These are phyloP conservation scores for Hysterium pulicare DNA, from an alignment of 2,329 filamentous ascomycete genomes.

Conservation along the genomic window DNA sequence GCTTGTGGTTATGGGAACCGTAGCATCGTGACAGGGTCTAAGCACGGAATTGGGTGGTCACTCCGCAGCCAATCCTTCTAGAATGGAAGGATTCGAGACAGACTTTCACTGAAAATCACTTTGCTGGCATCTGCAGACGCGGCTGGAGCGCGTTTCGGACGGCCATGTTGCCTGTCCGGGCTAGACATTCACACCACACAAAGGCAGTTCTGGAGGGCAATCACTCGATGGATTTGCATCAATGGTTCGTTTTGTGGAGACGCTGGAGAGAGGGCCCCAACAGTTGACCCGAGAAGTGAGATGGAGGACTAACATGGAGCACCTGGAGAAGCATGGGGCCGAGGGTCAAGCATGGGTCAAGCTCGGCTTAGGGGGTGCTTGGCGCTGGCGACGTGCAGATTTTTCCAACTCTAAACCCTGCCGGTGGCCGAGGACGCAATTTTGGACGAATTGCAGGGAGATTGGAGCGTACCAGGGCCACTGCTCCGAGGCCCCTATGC, in stretches of 20 bases:
- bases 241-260: neutral
- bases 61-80: constrained; percentile 2
- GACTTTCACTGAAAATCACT: no score
- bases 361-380: neutral
- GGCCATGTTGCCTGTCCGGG: neutral
- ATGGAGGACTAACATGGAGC: neutral
- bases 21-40: neutral
- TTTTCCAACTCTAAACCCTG: neutral
- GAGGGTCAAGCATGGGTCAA: neutral
- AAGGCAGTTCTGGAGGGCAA: neutral
- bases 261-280: neutral
- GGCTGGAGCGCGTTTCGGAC: neutral
- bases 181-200: neutral
- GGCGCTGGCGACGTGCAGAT: neutral
- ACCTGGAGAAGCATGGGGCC: neutral
- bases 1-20: constrained; percentile 1
- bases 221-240: neutral
- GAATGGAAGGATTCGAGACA: constrained; percentile 4
- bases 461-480: neutral
- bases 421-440: neutral
- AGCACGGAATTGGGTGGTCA: neutral
- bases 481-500: neutral
- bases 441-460: neutral
- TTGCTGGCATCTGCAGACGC: neutral
- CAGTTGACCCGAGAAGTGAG: neutral